Evolutionary conservation across 345 rosid species (phyloP).

Genomic region (Aegle marmelos): DNA sequence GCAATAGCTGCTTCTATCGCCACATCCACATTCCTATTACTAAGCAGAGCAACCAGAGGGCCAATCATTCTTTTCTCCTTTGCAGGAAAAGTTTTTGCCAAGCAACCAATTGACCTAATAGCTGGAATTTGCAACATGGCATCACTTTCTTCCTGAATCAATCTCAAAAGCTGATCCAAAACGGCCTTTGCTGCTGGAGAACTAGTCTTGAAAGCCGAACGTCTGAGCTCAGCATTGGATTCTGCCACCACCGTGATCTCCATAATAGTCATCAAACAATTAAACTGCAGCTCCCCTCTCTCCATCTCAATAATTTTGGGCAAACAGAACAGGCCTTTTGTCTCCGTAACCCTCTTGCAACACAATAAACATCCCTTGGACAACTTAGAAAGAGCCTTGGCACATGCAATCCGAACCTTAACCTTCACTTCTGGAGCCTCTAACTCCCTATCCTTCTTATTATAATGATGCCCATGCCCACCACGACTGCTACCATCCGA

Average conservation of each 20-base stretch:
- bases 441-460: conserved; percentile 42
- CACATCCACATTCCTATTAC: conserved; percentile 27
- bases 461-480: conserved; percentile 6
- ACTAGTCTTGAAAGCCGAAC: conserved; percentile 54
- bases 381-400: conserved; percentile 48
- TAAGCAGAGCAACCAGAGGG: conserved; percentile 43
- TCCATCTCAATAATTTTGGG: conserved; percentile 45
- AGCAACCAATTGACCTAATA: conserved; percentile 46
- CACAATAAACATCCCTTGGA: conserved; percentile 32
- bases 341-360: conserved; percentile 51
- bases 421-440: conserved; percentile 39
- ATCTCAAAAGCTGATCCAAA: conserved; percentile 52
- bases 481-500: conserved; percentile 45
- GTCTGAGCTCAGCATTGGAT: conserved; percentile 45
- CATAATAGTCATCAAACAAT: conserved; percentile 48
- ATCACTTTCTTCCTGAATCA: conserved; percentile 39
- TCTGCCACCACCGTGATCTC: conserved; percentile 54
- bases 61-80: conserved; percentile 46
- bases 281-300: conserved; percentile 45
- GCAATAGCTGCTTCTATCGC: conserved; percentile 54
- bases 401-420: conserved; percentile 43
- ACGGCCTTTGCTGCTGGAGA: conserved; percentile 62
- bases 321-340: conserved; percentile 55
- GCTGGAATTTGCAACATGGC: conserved; percentile 36
- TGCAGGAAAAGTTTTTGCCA: conserved; percentile 60